Base-by-base conservation (phyloP, 2,329 filamentous ascomycete genomes). In the Talaromyces piceae region DNA sequence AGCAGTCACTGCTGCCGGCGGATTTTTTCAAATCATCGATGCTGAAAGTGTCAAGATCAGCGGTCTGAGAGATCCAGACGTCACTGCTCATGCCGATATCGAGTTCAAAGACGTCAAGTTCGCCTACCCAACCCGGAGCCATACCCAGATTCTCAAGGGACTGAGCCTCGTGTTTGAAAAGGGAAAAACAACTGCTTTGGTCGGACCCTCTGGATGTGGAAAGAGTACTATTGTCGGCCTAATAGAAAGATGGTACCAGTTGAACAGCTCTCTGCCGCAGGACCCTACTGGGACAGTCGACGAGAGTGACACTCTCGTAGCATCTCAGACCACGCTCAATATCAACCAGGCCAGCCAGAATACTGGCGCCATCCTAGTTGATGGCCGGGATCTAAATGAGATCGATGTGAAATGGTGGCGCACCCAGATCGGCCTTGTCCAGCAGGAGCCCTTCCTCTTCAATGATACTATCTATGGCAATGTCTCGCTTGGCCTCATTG, bases 361-460 rank as follows among this genome's bases (percentile, higher is more conserved):
- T 18, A 56, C 54, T 12, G 82, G 80, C 1, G 70, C 64, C 3
- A 76, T 88, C 41, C 67, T 68, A 0, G 78, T 82, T 3, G 78
- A 75, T 31, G 76, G 72, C 1, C 75, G 77, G 33, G 66, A 77
- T 22, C 67, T 88, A 18, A 61, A 64, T 18, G 73, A 80, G 2
- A 69, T 96, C 0, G 78, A 89, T 55, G 69, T 77, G 0, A 68
- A 73, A 16, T 96, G 89, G 88, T 71, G 95, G 3, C 81, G 88
- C 20, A 77, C 80, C 18, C 89, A 93, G 37, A 70, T 96, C 33
- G 88, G 84, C 0, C 69, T 96, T 2, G 79, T 96, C 1, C 90
- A 95, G 59, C 93, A 97, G 64, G 78, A 84, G 11, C 91, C 84
- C 53, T 75, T 84, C 3, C 71, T 97, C 0, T 96, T 97, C 71